These are phyloP conservation scores for Mucor piriformis DNA, from an alignment of 371 early-diverging fungal species.

Conservation along the genomic window DNA sequence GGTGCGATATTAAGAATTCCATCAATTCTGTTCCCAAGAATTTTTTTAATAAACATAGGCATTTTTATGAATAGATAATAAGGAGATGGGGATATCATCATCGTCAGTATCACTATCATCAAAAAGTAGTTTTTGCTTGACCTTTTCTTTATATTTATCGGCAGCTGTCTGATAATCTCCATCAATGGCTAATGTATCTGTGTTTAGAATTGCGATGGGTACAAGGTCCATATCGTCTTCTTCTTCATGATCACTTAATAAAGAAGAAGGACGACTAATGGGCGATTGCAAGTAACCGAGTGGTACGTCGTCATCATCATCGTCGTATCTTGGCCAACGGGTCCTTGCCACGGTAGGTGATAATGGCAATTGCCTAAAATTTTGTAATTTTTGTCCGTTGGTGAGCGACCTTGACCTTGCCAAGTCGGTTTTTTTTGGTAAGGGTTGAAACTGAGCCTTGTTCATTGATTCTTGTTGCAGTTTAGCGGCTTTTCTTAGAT, in stretches of 20 bases:
- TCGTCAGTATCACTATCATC: conserved; percentile 16
- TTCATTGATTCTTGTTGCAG: conserved; percentile 27
- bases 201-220: conserved; percentile 24
- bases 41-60: background rate
- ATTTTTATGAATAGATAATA: conserved; percentile 1
- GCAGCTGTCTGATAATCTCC: conserved; percentile 28
- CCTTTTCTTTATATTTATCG: conserved; percentile 37
- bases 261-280: conserved; percentile 25
- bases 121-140: conserved; percentile 27
- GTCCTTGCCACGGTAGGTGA: background rate
- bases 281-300: conserved; percentile 25
- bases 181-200: background rate
- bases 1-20: too few species aligned
- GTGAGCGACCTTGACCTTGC: conserved; percentile 23
- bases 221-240: conserved; percentile 37
- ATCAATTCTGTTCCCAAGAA: too few species aligned
- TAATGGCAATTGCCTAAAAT: conserved; percentile 16
- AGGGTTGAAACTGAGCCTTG: conserved; percentile 1
- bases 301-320: conserved; percentile 30
- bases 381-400: background rate
- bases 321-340: background rate
- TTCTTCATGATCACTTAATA: conserved; percentile 30
- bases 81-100: conserved; percentile 28
- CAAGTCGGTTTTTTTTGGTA: conserved; percentile 3
- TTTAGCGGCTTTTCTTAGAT: conserved; percentile 18